Percentiles rank a stretch among this genome's conserved stretches.
Conservation (phyloP, 2,329 filamentous ascomycete species). For the Fusarium nurragi region DNA sequence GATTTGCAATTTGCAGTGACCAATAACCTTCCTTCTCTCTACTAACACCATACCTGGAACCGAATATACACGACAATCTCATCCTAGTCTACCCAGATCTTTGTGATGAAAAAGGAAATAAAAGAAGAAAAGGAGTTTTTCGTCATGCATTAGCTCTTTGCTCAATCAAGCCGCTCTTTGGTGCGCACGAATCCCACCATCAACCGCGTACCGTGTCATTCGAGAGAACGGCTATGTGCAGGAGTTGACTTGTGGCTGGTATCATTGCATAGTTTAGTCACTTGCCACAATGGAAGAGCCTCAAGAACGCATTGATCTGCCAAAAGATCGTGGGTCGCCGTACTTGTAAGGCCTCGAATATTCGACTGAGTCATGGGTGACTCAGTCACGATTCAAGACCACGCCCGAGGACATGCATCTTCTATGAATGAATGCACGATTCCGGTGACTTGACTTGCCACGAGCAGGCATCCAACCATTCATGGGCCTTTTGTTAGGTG, state of each 20-base stretch:
- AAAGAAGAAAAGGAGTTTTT: too few species aligned
- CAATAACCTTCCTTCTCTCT: too few species aligned
- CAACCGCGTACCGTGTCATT: constrained; percentile 27
- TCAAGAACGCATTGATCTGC: constrained; percentile 2
- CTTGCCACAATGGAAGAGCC: constrained; percentile 5
- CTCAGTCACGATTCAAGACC: neutral
- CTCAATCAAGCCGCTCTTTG: constrained; percentile 1
- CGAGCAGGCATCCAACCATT: constrained; percentile 5
- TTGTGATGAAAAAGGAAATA: neutral
- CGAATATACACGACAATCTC: too few species aligned
- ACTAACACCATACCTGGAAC: neutral
- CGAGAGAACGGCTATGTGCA: constrained; percentile 17
- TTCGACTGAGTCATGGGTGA: constrained; percentile 2
- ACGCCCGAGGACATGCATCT: neutral
- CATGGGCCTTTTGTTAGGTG: neutral
- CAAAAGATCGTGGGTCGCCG: neutral
- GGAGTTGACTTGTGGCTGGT: constrained; percentile 8
- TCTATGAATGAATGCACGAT: constrained; percentile 25
- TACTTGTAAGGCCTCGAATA: neutral
- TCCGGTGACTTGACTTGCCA: constrained; percentile 20
- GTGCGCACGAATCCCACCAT: constrained; percentile 5
- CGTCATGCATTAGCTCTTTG: neutral
- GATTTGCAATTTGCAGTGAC: too few species aligned
- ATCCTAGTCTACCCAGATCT: neutral
- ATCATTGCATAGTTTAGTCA: constrained; percentile 6